These are phyloP conservation scores for Mycena haematopus DNA, from an alignment of 768 basidiomycete species.

Conservation along the genomic window DNA sequence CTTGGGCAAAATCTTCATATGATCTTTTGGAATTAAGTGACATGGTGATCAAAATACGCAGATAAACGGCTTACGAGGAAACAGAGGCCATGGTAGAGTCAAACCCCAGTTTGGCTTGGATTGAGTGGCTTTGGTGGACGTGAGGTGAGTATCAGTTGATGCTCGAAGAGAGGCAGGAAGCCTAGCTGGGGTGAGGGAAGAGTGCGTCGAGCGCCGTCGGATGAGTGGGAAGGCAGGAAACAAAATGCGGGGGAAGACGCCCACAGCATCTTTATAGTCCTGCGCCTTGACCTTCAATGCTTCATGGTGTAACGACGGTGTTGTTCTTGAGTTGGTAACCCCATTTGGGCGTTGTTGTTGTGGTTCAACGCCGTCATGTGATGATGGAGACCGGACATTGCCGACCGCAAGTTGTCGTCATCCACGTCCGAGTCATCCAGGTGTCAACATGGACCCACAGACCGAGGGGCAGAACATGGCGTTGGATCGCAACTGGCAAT, in stretches of 20 bases:
- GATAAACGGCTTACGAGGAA: not conserved
- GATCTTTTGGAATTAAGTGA: not conserved
- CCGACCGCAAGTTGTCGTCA: not conserved
- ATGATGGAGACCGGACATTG: not conserved
- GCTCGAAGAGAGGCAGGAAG: not conserved
- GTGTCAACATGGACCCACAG: too few relatives aligned
- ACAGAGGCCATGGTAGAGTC: not conserved
- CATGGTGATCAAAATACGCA: not conserved
- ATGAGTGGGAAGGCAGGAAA: not conserved
- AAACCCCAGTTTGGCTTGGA: not conserved
- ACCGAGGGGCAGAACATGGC: too few relatives aligned
- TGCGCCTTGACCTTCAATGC: slow-evolving; percentile 11
- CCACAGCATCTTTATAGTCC: slow-evolving; percentile 9
- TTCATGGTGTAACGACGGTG: not conserved
- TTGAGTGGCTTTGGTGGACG: not conserved
- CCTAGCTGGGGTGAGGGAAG: not conserved
- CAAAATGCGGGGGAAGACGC: not conserved
- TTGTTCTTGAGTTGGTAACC: slow-evolving; percentile 2
- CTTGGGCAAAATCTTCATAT: not conserved
- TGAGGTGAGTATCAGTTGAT: too few relatives aligned
- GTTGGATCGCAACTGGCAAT: too few relatives aligned
- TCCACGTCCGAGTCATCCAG: too few relatives aligned
- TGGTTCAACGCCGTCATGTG: slow-evolving; percentile 7
- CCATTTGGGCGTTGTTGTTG: slow-evolving; percentile 15
- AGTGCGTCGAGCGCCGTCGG: not conserved